Conservation (phyloP, 2,329 filamentous ascomycete species). For the Purpureocillium lavendulum region DNA sequence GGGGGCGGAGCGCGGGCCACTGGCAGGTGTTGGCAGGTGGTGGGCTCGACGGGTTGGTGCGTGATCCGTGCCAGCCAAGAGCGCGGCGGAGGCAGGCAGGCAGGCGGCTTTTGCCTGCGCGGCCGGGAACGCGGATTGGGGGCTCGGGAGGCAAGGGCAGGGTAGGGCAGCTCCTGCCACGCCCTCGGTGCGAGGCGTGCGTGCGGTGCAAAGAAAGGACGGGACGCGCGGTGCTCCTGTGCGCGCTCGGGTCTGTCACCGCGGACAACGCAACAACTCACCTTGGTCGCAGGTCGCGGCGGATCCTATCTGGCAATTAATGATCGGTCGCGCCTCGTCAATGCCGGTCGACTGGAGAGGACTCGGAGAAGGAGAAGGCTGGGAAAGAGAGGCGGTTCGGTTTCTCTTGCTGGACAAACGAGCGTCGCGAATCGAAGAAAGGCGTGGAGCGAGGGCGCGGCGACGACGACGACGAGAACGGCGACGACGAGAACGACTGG, state of each 20-base stretch:
- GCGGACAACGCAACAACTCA: conserved; percentile 15
- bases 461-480: conserved; percentile 1
- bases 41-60: background rate
- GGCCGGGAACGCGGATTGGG: no score
- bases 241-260: background rate
- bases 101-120: no score
- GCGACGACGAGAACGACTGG: conserved; percentile 13
- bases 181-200: no score
- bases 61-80: background rate
- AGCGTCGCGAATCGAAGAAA: conserved; percentile 27
- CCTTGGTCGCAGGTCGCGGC: background rate
- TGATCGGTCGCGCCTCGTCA: no score
- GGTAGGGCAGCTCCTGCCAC: background rate
- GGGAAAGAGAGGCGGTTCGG: conserved; percentile 12
- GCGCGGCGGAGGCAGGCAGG: background rate
- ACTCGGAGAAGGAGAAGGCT: conserved; percentile 8
- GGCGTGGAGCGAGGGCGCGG: no score
- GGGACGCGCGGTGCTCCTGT: no score
- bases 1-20: background rate
- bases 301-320: background rate
- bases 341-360: no score
- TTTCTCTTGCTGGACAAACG: conserved; percentile 23
- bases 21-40: background rate
- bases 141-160: background rate
- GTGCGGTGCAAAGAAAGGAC: background rate